These are phyloP conservation scores for Acarospora socialis DNA, from an alignment of 2,329 filamentous ascomycete species.

Conservation along the genomic window DNA sequence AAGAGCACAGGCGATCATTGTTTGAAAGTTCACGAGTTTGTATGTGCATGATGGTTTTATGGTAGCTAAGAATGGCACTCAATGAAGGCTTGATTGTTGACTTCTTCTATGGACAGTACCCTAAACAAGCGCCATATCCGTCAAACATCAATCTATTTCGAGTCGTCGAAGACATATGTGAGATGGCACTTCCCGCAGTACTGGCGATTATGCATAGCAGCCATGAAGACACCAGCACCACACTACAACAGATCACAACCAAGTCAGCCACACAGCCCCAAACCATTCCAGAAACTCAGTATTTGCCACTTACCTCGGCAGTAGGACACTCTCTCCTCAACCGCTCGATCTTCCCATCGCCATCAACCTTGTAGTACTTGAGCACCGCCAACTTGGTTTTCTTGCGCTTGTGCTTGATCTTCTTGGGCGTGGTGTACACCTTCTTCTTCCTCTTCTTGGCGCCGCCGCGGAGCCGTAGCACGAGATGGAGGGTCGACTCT, in stretches of 20 bases:
- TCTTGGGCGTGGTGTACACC: conserved; percentile 99
- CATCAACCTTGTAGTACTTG: conserved; percentile 99
- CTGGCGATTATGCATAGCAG: conserved; percentile 98
- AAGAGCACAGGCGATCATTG: too few relatives aligned
- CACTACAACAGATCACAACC: conserved; percentile 44
- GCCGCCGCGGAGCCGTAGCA: conserved; percentile 95
- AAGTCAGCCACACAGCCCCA: neutral
- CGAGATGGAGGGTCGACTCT: conserved; percentile 96
- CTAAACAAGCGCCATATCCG: too few relatives aligned
- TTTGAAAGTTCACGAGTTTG: too few relatives aligned
- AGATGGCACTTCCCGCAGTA: conserved; percentile 70
- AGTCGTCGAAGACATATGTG: conserved; percentile 57
- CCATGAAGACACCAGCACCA: conserved; percentile 99
- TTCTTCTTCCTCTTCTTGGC: conserved; percentile 99
- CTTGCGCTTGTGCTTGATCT: conserved; percentile 99
- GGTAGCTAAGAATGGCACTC: too few relatives aligned
- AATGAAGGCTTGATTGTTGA: too few relatives aligned
- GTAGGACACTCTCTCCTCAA: conserved; percentile 93
- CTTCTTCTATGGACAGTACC: too few relatives aligned
- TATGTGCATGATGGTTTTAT: too few relatives aligned
- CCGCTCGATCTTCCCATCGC: conserved; percentile 99
- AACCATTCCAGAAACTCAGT: neutral
- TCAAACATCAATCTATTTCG: too few relatives aligned
- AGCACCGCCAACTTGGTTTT: conserved; percentile 99
- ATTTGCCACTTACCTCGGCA: conserved; percentile 54